Evolutionary conservation across 768 basidiomycete species (phyloP).

Genomic region (Podaxis carcinomalis): DNA sequence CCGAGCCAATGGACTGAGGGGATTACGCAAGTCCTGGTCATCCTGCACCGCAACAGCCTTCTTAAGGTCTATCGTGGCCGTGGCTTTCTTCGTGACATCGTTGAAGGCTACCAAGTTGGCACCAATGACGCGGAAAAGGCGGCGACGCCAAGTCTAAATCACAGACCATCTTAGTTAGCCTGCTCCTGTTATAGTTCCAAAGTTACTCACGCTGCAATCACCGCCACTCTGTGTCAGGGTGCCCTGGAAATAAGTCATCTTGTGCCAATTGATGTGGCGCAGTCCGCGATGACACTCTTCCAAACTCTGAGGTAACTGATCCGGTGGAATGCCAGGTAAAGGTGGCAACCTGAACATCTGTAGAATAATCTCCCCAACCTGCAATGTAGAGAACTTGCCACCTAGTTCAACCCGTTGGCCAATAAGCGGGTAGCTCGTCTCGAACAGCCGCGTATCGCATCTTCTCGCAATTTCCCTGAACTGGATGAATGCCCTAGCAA

Average conservation of each 20-base stretch:
- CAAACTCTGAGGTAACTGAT: conserved; percentile 83
- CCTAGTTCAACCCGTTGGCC: conserved; percentile 64
- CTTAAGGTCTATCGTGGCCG: conserved; percentile 86
- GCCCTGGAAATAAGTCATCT: conserved; percentile 91
- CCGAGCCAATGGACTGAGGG: conserved; percentile 40
- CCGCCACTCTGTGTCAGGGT: conserved; percentile 91
- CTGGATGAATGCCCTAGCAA: conserved; percentile 82
- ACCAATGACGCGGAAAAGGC: conserved; percentile 81
- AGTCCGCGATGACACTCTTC: conserved; percentile 91
- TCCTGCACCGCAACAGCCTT: conserved; percentile 78
- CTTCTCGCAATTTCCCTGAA: conserved; percentile 83
- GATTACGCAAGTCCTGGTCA: conserved; percentile 53
- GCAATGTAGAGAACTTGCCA: conserved; percentile 55
- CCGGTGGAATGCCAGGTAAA: conserved; percentile 73
- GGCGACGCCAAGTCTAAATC: conserved; percentile 71
- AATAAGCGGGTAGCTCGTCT: conserved; percentile 78
- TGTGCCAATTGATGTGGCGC: conserved; percentile 90
- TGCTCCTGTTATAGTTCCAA: neutral
- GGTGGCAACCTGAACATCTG: conserved; percentile 91
- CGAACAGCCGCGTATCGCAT: conserved; percentile 83
- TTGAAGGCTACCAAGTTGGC: conserved; percentile 87
- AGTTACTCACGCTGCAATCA: conserved; percentile 73
- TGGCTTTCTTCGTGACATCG: conserved; percentile 88
- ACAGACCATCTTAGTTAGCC: neutral
- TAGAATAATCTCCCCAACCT: conserved; percentile 84